Evolutionary conservation across 768 basidiomycete species (phyloP), one percentile per base, ranked within the genome.

Genomic region (Collybia mongolica): DNA sequence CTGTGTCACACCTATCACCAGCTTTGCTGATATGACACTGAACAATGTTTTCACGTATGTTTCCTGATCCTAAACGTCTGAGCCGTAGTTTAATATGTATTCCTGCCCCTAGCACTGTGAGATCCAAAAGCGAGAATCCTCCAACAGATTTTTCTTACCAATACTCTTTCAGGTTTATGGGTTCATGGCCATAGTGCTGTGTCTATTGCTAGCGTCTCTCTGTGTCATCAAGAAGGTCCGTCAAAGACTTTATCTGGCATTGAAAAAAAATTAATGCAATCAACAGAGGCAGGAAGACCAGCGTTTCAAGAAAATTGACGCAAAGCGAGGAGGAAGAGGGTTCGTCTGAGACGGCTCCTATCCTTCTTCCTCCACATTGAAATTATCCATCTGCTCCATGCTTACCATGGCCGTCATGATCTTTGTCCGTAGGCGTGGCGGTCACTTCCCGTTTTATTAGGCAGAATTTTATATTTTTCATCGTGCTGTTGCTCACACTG

Each of bases 251-350:
- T 19, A 26, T 19, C 17, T 20, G 11, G 18, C 28, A 28, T 38
- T 15, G n/a, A 38, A 39, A 43, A 32, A 48, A 26, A 50, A n/a
- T n/a, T n/a, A n/a, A n/a, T n/a, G n/a, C n/a, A n/a, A n/a, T 51
- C 41, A 52, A 44, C 72, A 92, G 90, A 80, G 91, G 58, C 73
- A 84, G 64, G 86, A 93, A 68, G 75, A 80, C 49, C 87, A 88
- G 58, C 84, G 93, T 29, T 95, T 96, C 78, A 84, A 81, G 75
- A 88, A 78, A 71, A 95, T 96, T 55, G 92, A 95, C 57, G 81
- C 82, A 49, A 96, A 95, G 71, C 86, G 90, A 55, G 92, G 90
- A 55, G 90, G 91, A 44, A 72, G 76, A 54, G 89, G 90, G 54
- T 96, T 96, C 60, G 92, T 94, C 54, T 95, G 70, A 80, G 37